Evolutionary conservation across 1,139 yeast genomes (phyloP), one percentile per base, ranked within the genome.

Genomic region (Pichia sp.): DNA sequence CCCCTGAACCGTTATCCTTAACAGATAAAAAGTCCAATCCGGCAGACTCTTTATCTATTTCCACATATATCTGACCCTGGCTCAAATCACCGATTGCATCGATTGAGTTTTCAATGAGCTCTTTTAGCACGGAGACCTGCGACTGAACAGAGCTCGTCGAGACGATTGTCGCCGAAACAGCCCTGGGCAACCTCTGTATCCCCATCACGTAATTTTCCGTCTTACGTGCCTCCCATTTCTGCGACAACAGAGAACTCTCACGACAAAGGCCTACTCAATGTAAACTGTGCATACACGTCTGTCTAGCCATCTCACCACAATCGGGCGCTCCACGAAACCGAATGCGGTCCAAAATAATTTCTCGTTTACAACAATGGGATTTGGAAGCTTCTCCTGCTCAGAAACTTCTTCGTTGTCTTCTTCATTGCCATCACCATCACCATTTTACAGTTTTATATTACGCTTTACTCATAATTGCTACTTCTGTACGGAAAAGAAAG

Each of bases 1-100:
- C 83, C 0, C 98, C 98, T 2, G 65, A 51, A 0, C 98, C 98
- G 65, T 89, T 80, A 64, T 91, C 98, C 2, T 78, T 73, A 12
- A 90, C 80, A 51, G 78, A 81, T 1, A 88, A 69, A 54, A 84
- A 64, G 55, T 80, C 76, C 37, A 83, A 66, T 0, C 90, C 93
- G 18, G 79, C 73, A 0, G 79, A 69, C 1, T 83, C 81, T 21
- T 82, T 83, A 62, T 85, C 85, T 10, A 84, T 76, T 18, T 79
- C 68, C 1, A 91, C 74, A 31, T 75, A 81, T n/a, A 91, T 74
- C n/a, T 71, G 64, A 0, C 82, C 73, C 26, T 23, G 23, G n/a
- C 10, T 21, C 5, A 21, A 21, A 26, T n/a, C 36, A 3, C 37
- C 30, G 4, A 60, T 53, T 0, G 96, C 91, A 66, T 90, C 96